Evolutionary conservation across 768 basidiomycete species (phyloP).

Genomic region (Thelephora ganbajun): DNA sequence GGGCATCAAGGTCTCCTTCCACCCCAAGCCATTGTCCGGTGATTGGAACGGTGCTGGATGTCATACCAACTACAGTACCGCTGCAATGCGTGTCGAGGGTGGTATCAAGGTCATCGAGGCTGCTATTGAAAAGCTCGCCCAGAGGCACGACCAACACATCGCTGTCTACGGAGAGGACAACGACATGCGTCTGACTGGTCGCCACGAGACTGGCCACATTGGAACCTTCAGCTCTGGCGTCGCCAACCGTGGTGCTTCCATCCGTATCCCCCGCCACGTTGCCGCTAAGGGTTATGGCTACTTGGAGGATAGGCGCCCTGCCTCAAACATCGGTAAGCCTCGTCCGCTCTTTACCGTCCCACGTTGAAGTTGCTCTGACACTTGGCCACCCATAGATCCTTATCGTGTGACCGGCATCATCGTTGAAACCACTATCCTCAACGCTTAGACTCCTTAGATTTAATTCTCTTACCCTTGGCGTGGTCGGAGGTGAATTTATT

Average conservation of each 20-base stretch:
- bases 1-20: conserved; percentile 96
- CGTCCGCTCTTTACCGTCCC: conserved; percentile 1
- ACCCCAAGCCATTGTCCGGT: conserved; percentile 92
- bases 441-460: conserved; percentile 38
- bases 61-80: conserved; percentile 97
- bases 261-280: conserved; percentile 92
- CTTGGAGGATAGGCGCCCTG: conserved; percentile 92
- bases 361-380: not conserved
- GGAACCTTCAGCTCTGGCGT: conserved; percentile 85
- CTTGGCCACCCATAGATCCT: conserved; percentile 42
- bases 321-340: conserved; percentile 85
- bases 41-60: conserved; percentile 99
- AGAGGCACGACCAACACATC: conserved; percentile 89
- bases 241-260: conserved; percentile 94
- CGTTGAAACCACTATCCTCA: conserved; percentile 74
- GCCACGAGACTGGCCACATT: conserved; percentile 96
- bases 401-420: conserved; percentile 89
- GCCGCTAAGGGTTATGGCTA: conserved; percentile 89
- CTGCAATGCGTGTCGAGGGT: conserved; percentile 85
- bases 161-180: conserved; percentile 98
- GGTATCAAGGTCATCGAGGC: conserved; percentile 87
- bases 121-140: conserved; percentile 86
- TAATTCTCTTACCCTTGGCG: too few relatives aligned
- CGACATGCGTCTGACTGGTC: conserved; percentile 88
- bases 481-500: too few relatives aligned